Conservation (phyloP, 73 alveolate genomes). For the Effrenium voratum region DNA sequence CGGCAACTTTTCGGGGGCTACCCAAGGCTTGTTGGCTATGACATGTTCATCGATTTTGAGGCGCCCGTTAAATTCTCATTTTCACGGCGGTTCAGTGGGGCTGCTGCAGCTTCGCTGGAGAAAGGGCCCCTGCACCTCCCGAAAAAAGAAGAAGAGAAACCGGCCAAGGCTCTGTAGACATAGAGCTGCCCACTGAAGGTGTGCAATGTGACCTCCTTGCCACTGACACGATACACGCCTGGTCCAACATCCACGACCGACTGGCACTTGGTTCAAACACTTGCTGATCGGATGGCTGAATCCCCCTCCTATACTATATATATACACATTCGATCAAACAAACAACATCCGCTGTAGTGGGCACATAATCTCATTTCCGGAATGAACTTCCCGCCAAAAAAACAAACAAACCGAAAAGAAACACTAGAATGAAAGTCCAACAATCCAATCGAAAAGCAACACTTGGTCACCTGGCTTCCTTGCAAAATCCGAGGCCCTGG, state of each 20-base stretch:
- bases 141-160: too few species aligned
- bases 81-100: too few species aligned
- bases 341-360: too few species aligned
- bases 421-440: neutral
- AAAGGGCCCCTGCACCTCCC: too few species aligned
- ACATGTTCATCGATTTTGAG: too few species aligned
- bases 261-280: too few species aligned
- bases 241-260: too few species aligned
- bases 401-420: neutral
- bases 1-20: too few species aligned
- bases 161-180: slow-evolving; percentile 23
- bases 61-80: too few species aligned
- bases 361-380: too few species aligned
- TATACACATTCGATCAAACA: neutral
- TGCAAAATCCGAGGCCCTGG: neutral
- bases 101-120: too few species aligned
- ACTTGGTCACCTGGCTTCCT: neutral
- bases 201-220: slow-evolving; percentile 71
- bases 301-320: neutral
- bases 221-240: slow-evolving; percentile 85
- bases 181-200: slow-evolving; percentile 77
- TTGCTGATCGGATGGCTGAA: neutral
- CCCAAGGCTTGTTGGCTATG: too few species aligned
- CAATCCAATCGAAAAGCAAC: neutral
- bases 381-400: neutral